Base-by-base conservation (phyloP, 2,329 filamentous ascomycete genomes). In the Clarireedia homoeocarpa region DNA sequence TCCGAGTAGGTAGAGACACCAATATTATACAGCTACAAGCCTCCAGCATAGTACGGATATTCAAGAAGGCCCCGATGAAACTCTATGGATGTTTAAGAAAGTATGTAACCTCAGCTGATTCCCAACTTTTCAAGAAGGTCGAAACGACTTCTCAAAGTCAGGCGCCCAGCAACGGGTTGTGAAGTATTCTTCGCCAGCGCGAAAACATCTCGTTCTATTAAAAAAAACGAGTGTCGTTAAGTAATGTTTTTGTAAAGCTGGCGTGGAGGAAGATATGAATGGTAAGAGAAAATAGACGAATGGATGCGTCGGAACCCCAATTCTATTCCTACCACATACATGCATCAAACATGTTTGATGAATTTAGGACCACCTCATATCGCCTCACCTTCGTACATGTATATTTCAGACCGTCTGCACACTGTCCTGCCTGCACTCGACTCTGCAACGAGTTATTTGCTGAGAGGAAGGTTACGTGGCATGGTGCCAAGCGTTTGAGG, bases 101-200 rank as follows among this genome's bases (percentile, higher is more conserved):
- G 50, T 57, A 63, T 82, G 81, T 86, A 76, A 83, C 83, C 83
- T 76, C 82, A 78, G 80, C 83, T 86, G 83, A 86, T 86, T 86
- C 83, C 83, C 77, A 79, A 75, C 73, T 77, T 78, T 74, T 85
- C 82, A 77, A 72, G 72, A 77, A 75, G 73, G 76, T 79, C 79
- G 72, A 72, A 81, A 84, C 73, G 79, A 80, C 76, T 75, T 74
- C 78, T 84, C 81, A 79, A 83, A 78, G 73, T 74, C 79, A 78
- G 83, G 83, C 81, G 83, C 83, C 83, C 83, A 86, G 83, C 82
- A 76, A 85, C 80, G 81, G 82, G 82, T 79, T 53, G 52, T 70
- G 9, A 66, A 65, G 74, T 76, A 74, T 62, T 86, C 81, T 86
- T 73, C 82, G 83, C 82, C 81, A 83, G 83, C 79, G 78, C 80